Evolutionary conservation across 192 early-diverging fungal genomes (phyloP), one percentile per base, ranked within the genome.

Genomic region (Coemansia sp.): DNA sequence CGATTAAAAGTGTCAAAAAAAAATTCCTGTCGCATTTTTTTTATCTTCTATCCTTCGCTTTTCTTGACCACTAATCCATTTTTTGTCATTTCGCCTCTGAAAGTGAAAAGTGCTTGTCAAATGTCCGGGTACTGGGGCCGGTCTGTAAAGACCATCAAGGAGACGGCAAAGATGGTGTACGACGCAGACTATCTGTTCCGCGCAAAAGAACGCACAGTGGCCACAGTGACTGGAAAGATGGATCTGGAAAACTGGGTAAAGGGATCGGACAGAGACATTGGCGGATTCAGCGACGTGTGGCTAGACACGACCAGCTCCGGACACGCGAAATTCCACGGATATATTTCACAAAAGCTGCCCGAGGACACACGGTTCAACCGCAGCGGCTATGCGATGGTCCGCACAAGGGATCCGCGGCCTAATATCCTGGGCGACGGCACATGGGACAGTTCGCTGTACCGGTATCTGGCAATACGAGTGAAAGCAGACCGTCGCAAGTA

Each of bases 251-350:
- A 78, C 22, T 98, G 93, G 92, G 71, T 87, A 14, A 83, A 93
- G 25, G 96, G 96, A 0, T 91, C 89, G 2, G 96, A 98, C 77
- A 88, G 89, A 56, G 94, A 98, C 73, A 92, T 98, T 82, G 94
- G 94, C 77, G 92, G 92, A 15, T 81, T 83, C 53, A 90, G 90
- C 23, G 85, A 90, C 63, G 91, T 90, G 5, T 87, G 82, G 65
- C 87, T 91, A 59, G 94, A 93, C 19, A 64, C 89, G 41, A 93
- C 90, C 3, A 74, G 81, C 73, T 19, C 84, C 64, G 60, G 89
- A 67, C 88, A 85, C 35, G 85, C 81, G 0, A 66, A 69, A 35
- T 95, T 98, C 70, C 88, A 89, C 82, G 96, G 96, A 23, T 86
- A 86, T 35, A 74, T 98, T 17, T 92, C 90, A 7, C 81, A 90